Evolutionary conservation across 306 rosid genomes (phyloP).

Genomic region (Trifolium subterraneum): DNA sequence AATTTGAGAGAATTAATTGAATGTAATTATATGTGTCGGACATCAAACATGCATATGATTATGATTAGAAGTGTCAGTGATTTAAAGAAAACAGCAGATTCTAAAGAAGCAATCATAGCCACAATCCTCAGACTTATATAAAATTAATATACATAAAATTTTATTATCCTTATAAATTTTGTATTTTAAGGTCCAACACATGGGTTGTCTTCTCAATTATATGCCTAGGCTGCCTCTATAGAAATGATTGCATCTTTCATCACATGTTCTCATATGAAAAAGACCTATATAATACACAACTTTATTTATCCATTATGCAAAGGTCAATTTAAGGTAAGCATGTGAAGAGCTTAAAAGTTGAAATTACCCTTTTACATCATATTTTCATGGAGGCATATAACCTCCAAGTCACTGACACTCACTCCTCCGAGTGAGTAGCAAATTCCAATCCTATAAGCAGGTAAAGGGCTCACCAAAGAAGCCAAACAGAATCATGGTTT

Average conservation of each 20-base stretch:
- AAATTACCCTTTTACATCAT: conserved; percentile 24
- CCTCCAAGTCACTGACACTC: conserved; percentile 25
- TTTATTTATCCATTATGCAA: conserved; percentile 40
- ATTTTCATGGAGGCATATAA: conserved; percentile 33
- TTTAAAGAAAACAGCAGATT: conserved; percentile 20
- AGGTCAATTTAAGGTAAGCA: conserved; percentile 31
- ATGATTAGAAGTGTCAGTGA: neutral
- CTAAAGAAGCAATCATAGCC: conserved; percentile 40
- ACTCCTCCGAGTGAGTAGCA: conserved; percentile 14
- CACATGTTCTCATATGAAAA: conserved; percentile 34
- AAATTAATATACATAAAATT: conserved; percentile 17
- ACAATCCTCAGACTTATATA: conserved; percentile 6
- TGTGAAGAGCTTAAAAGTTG: conserved; percentile 5
- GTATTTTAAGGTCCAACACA: conserved; percentile 39
- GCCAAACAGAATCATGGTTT: conserved; percentile 9
- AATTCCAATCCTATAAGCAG: conserved; percentile 1
- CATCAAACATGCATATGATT: neutral
- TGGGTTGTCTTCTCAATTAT: conserved; percentile 48
- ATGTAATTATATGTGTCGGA: neutral
- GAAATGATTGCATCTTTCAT: conserved; percentile 31
- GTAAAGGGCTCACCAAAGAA: conserved; percentile 29
- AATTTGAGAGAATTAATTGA: neutral
- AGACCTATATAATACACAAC: conserved; percentile 34
- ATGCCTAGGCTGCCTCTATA: conserved; percentile 30
- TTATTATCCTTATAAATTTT: conserved; percentile 8